Evolutionary conservation across 371 early-diverging fungal species (phyloP).

Genomic region (Mucor racemosus): DNA sequence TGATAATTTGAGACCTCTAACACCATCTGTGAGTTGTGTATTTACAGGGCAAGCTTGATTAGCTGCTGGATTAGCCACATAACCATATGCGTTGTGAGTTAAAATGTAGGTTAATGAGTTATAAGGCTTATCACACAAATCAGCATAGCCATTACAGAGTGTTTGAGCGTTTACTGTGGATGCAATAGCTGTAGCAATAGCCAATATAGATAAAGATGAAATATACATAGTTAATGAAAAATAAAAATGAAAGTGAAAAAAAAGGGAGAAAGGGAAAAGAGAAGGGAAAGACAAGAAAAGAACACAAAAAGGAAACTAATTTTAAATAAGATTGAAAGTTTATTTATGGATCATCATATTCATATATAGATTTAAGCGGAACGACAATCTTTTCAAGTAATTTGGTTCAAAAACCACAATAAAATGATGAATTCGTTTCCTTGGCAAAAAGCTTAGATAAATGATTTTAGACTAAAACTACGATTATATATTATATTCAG

Average conservation of each 20-base stretch:
- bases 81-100: slow-evolving; percentile 82
- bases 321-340: slow-evolving; percentile 3
- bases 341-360: slow-evolving; percentile 2
- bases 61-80: slow-evolving; percentile 57
- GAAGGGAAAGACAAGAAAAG: not conserved
- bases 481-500: not conserved
- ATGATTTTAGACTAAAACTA: not conserved
- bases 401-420: not conserved
- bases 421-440: not conserved
- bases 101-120: slow-evolving; percentile 60
- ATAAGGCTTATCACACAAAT: slow-evolving; percentile 67
- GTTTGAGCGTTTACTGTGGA: slow-evolving; percentile 33
- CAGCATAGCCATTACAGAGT: slow-evolving; percentile 73
- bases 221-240: slow-evolving; percentile 12
- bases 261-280: not conserved
- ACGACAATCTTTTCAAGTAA: not conserved
- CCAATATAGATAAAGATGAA: slow-evolving; percentile 1
- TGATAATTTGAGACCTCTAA: slow-evolving; percentile 76
- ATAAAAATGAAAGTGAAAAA: not conserved
- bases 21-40: slow-evolving; percentile 72
- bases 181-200: slow-evolving; percentile 1
- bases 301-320: not conserved
- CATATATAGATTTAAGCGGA: not conserved
- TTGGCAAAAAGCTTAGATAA: no score
- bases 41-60: slow-evolving; percentile 69